phyloP scores from a whole-genome alignment of 306 rosid genomes.

The Biancaea sappan region DNA sequence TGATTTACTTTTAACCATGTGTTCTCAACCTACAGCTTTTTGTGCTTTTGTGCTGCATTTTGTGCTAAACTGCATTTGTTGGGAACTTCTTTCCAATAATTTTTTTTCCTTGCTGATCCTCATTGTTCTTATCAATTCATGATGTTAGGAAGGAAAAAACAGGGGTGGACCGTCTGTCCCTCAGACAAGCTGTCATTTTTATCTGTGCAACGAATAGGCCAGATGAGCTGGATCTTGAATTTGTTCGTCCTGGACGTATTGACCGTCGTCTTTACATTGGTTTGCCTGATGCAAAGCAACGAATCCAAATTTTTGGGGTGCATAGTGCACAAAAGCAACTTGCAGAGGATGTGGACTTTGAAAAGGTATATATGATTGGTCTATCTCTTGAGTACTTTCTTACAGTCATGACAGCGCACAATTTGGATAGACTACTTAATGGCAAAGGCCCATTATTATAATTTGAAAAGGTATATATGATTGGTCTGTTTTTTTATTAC shows the following conservation, averaged over 20 bases:
- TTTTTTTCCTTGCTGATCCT: conserved; percentile 21
- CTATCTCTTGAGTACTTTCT: conserved; percentile 5
- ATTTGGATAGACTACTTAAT: conserved; percentile 4
- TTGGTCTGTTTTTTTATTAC: conserved; percentile 28
- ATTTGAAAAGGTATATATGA: conserved; percentile 11
- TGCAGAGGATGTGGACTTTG: conserved; percentile 80
- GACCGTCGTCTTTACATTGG: conserved; percentile 97
- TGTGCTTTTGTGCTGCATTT: neutral
- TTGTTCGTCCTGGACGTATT: conserved; percentile 87
- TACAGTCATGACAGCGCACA: conserved; percentile 12
- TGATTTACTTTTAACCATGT: neutral
- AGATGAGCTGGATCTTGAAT: conserved; percentile 89
- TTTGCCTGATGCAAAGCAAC: conserved; percentile 89
- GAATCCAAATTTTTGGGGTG: conserved; percentile 83
- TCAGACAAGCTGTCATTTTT: conserved; percentile 96
- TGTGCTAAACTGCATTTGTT: conserved; percentile 11
- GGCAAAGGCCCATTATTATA: neutral
- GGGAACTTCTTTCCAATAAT: neutral
- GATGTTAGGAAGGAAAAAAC: conserved; percentile 80
- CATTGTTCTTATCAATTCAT: conserved; percentile 27
- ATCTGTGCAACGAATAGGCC: conserved; percentile 97
- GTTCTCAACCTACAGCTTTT: neutral
- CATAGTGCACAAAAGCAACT: conserved; percentile 83
- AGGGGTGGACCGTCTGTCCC: conserved; percentile 86
- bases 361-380: conserved; percentile 55